Base-by-base conservation (phyloP, 2,329 filamentous ascomycete genomes). In the Xylaria digitata region DNA sequence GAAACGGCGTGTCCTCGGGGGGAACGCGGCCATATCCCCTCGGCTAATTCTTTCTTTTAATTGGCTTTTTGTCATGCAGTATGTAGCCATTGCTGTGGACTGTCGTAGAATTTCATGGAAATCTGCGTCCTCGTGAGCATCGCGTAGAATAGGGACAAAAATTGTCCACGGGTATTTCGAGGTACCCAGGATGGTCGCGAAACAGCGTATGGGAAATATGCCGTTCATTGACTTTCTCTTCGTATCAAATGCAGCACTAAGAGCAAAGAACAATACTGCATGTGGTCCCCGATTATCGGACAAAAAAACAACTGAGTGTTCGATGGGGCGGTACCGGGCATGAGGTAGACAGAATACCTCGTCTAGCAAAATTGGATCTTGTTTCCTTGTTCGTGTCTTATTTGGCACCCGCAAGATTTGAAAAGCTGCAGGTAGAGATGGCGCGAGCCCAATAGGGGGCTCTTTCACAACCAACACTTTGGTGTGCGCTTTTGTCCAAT, bases 131-230 rank as follows among this genome's bases (percentile, higher is more conserved):
- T 45, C 50, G 9, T 63, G 26, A 21, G 8, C 30, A 21, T 61
- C 65, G 2, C 49, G 43, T 32, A 67, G 9, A 30, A 67, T 64
- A 5, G 65, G 60, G 37, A 64, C 40, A 30, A 67, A 67, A 32
- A 46, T 26, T 17, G 52, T 21, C 65, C 61, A 64, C 7, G 65
- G 65, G 9, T 30, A 34, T 15, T 23, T 32, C 13, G 50, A 60
- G 15, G 23, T 26, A 7, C 65, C 56, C 15, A 67, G 19, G 17
- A 67, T 42, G 1, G 64, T 15, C 1, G 65, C 65, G 23, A 67
- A 67, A 21, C 7, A 56, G 21, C 13, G 52, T 30, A 64, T 34
- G 5, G 55, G 55, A 13, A 48, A 57, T 19, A 46, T 43, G 1
- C 54, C 61, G 21, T 23, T n/a, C 15, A 26, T 6, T 7, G 40